Base-by-base conservation (phyloP, 2,329 filamentous ascomycete species). In the Calycina herbarum region DNA sequence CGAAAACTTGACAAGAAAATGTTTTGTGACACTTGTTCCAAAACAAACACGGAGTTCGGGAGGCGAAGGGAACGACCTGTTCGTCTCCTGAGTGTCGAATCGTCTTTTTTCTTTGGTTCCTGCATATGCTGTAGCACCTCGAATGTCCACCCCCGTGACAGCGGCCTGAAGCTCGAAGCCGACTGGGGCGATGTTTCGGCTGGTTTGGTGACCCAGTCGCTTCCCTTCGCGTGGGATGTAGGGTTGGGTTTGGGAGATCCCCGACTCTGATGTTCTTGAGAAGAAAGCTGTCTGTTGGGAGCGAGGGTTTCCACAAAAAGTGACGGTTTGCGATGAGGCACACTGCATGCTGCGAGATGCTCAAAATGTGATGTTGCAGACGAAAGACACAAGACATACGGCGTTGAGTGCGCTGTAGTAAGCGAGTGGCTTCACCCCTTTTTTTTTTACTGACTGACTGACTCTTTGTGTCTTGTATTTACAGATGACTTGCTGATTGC, bases 41-140 rank as follows among this genome's bases (percentile, higher is more conserved):
- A 48, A 48, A n/a, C 42, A 48, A 48, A 48, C 8, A 20, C n/a
- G 17, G n/a, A 45, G 40, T 45, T n/a, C 40, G 40, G n/a, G 40
- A 45, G n/a, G 40, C n/a, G 40, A 45, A 45, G 40, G n/a, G 42
- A 48, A 29, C 11, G 20, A 27, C 48, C 38, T 17, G 38, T 24
- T 54, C 10, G 10, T 54, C 48, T 27, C 13, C 27, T 57, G 27
- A n/a, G 29, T 57, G 6, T 7, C 10, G 27, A 57, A 57, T 20
- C 27, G 29, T 57, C 51, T 11, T 57, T 7, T 57, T 24, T 51
- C 20, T 15, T 24, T 51, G 48, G 56, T 57, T 57, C 56, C 56
- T 57, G 56, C 56, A 57, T 57, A 31, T 57, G 56, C 27, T 31
- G 56, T 57, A 35, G 15, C 56, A 57, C 56, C 56, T 29, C 56